phyloP scores from a whole-genome alignment of 345 rosid genomes.

The Kernera saxatilis region DNA sequence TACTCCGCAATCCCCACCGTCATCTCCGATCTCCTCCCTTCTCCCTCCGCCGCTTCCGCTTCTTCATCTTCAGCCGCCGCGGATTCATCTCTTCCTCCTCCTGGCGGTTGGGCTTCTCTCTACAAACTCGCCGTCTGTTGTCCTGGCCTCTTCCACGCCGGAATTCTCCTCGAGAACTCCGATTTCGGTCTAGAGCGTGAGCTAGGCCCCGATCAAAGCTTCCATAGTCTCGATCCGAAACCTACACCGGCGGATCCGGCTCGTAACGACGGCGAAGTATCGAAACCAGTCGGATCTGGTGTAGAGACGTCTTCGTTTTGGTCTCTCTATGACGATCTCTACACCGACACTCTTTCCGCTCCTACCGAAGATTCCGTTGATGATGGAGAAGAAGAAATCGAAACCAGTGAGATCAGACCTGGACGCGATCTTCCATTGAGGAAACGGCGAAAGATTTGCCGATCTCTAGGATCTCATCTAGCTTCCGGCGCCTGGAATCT shows the following conservation, averaged over 20 bases:
- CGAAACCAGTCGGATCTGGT: conserved; percentile 13
- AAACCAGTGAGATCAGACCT: conserved; percentile 18
- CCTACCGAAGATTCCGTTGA: conserved; percentile 30
- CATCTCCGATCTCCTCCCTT: conserved; percentile 53
- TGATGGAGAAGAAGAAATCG: conserved; percentile 14
- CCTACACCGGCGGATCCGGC: conserved; percentile 13
- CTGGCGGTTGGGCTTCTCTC: conserved; percentile 76
- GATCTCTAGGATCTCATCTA: conserved; percentile 58
- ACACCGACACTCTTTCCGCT: conserved; percentile 52
- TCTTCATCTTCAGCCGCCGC: conserved; percentile 39
- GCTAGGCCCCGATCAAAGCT: conserved; percentile 64
- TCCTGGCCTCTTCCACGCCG: conserved; percentile 85
- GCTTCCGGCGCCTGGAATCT: conserved; percentile 72
- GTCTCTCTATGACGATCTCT: conserved; percentile 86
- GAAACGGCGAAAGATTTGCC: conserved; percentile 47
- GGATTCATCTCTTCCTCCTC: conserved; percentile 19
- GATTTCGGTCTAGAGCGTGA: conserved; percentile 95
- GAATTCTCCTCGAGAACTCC: conserved; percentile 82
- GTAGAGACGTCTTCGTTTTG: conserved; percentile 38
- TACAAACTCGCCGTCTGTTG: conserved; percentile 81
- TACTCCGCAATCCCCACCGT: conserved; percentile 51
- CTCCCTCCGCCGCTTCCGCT: not conserved
- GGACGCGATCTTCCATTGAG: conserved; percentile 23
- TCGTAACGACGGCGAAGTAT: not conserved
- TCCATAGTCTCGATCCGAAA: conserved; percentile 8